Conservation (phyloP, 306 rosid species). For the Casuarina equisetifolia region DNA sequence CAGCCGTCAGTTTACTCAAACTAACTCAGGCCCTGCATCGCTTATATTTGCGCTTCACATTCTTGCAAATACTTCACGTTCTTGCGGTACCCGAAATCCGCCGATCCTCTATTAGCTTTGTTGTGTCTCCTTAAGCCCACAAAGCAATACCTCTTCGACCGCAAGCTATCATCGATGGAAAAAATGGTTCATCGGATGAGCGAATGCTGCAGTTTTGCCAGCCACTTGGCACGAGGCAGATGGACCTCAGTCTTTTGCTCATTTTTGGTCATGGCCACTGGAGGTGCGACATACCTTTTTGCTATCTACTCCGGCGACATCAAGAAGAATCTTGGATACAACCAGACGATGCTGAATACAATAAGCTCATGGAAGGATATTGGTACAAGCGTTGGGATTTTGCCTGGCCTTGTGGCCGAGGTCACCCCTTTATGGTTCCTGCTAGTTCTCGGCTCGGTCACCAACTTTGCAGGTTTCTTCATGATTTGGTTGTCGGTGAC, state of each 20-base stretch:
- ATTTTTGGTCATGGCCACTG: conserved; percentile 48
- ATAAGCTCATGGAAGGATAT: conserved; percentile 47
- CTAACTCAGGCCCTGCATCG: not conserved
- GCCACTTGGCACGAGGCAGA: conserved; percentile 16
- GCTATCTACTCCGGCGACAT: conserved; percentile 40
- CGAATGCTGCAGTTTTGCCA: not conserved
- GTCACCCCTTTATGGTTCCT: conserved; percentile 51
- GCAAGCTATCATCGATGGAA: not conserved
- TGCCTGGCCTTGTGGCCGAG: conserved; percentile 47
- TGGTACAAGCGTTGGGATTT: conserved; percentile 44
- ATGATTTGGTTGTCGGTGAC: conserved; percentile 55
- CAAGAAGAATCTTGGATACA: conserved; percentile 45
- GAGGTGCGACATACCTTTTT: conserved; percentile 44
- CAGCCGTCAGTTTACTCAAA: too few relatives aligned
- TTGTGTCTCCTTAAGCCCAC: too few relatives aligned
- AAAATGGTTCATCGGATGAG: not conserved
- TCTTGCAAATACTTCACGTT: too few relatives aligned
- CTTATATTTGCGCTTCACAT: not conserved
- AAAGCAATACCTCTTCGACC: not conserved
- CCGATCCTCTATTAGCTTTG: too few relatives aligned
- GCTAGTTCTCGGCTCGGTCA: conserved; percentile 41
- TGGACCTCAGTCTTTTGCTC: conserved; percentile 53
- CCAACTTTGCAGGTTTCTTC: conserved; percentile 49
- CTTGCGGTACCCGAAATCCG: too few relatives aligned
- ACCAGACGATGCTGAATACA: conserved; percentile 38